These are phyloP conservation scores for Endogone sp. DNA, from an alignment of 192 early-diverging fungal species.

Conservation along the genomic window DNA sequence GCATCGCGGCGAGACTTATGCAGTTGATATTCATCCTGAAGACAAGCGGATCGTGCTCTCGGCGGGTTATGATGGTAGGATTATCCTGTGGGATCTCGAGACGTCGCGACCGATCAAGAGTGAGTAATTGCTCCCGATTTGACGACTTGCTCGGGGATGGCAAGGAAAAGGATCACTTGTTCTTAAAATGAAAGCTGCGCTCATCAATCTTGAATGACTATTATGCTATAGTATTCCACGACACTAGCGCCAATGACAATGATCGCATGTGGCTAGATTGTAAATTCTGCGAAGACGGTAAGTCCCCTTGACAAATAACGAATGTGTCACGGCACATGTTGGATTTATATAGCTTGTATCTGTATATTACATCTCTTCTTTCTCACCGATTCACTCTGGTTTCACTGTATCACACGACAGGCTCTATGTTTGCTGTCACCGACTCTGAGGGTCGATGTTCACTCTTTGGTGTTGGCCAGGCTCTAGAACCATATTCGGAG, in stretches of 20 bases:
- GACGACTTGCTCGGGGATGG: slow-evolving; percentile 2
- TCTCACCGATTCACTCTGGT: background rate
- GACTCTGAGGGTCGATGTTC: slow-evolving; percentile 68
- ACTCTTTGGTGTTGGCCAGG: slow-evolving; percentile 63
- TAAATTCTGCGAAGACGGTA: slow-evolving; percentile 73
- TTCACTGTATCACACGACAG: background rate
- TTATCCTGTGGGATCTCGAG: slow-evolving; percentile 77
- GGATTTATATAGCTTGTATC: too few species aligned
- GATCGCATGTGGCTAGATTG: slow-evolving; percentile 64
- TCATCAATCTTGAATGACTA: too few species aligned
- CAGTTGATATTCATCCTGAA: slow-evolving; percentile 68
- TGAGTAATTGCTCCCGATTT: slow-evolving; percentile 16
- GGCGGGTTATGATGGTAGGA: slow-evolving; percentile 77
- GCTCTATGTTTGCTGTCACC: slow-evolving; percentile 61
- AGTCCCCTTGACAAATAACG: background rate
- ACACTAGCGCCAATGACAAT: slow-evolving; percentile 22
- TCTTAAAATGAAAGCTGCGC: too few species aligned
- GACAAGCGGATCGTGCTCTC: slow-evolving; percentile 70
- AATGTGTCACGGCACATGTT: background rate
- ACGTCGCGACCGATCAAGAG: slow-evolving; percentile 47
- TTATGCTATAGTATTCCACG: slow-evolving; percentile 3
- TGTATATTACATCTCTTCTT: too few species aligned
- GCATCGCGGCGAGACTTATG: slow-evolving; percentile 66
- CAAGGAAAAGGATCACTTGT: background rate
- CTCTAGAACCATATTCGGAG: slow-evolving; percentile 39